phyloP scores from a whole-genome alignment of 495 filamentous ascomycete genomes.

The Pseudomonodictys pantanalensis region DNA sequence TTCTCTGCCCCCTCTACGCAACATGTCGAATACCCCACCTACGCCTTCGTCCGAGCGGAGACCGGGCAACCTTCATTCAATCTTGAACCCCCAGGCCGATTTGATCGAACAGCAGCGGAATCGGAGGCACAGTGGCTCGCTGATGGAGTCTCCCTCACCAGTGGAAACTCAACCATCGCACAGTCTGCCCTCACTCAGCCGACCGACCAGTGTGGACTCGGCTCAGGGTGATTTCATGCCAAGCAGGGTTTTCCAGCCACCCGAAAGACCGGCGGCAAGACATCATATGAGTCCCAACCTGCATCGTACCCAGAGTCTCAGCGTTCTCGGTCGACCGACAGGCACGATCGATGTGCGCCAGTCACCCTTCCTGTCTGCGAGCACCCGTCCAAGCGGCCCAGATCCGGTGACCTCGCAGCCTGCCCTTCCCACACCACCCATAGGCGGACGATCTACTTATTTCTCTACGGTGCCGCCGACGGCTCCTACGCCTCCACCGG shows the following conservation, averaged over 20 bases:
- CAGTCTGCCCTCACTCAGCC: constrained; percentile 26
- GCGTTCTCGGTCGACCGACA: constrained; percentile 29
- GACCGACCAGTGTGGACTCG: constrained; percentile 30
- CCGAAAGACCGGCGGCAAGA: constrained; percentile 14
- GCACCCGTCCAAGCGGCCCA: constrained; percentile 24
- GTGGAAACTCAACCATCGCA: constrained; percentile 24
- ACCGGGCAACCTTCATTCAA: constrained; percentile 24
- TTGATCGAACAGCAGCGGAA: constrained; percentile 16
- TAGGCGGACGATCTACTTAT: constrained; percentile 25
- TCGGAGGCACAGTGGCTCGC: constrained; percentile 23
- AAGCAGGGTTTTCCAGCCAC: constrained; percentile 15
- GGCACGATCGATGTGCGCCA: constrained; percentile 40
- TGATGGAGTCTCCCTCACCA: constrained; percentile 31
- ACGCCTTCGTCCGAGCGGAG: constrained; percentile 25
- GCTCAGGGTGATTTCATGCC: constrained; percentile 8
- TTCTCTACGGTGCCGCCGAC: constrained; percentile 22
- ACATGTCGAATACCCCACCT: constrained; percentile 24
- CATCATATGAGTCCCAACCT: constrained; percentile 39
- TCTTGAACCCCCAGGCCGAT: constrained; percentile 30
- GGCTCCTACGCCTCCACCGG: constrained; percentile 26
- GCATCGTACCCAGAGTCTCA: constrained; percentile 37
- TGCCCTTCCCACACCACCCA: constrained; percentile 35
- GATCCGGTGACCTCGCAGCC: constrained; percentile 36
- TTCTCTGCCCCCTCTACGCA: constrained; percentile 22
- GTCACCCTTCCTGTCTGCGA: constrained; percentile 36